Evolutionary conservation across 2,329 filamentous ascomycete species (phyloP).

Genomic region (Aureobasidium sp.): DNA sequence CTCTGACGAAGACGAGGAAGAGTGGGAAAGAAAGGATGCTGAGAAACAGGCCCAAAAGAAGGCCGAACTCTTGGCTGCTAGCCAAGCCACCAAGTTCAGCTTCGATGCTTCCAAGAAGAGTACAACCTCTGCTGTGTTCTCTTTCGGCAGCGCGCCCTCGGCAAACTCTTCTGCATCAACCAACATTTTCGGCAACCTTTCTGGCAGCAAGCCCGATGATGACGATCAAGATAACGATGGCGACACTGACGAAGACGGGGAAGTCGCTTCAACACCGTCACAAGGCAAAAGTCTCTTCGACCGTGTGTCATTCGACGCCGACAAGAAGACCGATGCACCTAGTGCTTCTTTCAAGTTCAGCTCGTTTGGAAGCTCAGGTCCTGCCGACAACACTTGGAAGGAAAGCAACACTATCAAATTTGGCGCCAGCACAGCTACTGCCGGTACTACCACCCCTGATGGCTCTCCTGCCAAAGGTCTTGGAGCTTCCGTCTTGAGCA

Average conservation of each 20-base stretch:
- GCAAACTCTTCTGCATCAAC: background rate
- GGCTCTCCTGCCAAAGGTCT: conserved; percentile 23
- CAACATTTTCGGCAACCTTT: conserved; percentile 11
- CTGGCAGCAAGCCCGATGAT: background rate
- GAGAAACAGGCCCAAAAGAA: conserved; percentile 42
- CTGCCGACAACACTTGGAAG: conserved; percentile 43
- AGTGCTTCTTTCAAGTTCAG: conserved; percentile 15
- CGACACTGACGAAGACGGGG: conserved; percentile 17
- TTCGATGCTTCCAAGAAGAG: conserved; percentile 24
- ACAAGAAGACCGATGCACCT: conserved; percentile 5
- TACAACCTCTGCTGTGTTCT: conserved; percentile 21
- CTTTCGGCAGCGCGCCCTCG: conserved; percentile 19
- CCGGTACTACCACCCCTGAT: conserved; percentile 20
- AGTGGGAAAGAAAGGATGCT: conserved; percentile 42
- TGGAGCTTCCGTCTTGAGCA: conserved; percentile 16
- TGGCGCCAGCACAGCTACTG: conserved; percentile 25
- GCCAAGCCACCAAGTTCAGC: conserved; percentile 26
- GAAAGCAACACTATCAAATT: conserved; percentile 43
- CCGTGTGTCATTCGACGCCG: conserved; percentile 14
- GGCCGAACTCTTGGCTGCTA: conserved; percentile 34
- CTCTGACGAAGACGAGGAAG: conserved; percentile 46
- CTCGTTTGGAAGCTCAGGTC: conserved; percentile 19
- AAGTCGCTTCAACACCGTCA: conserved; percentile 13
- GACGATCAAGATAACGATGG: conserved; percentile 7
- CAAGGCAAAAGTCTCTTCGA: conserved; percentile 21